These are phyloP conservation scores for Aspergillus puulaauensis DNA, from an alignment of 2,329 filamentous ascomycete species.

Conservation along the genomic window DNA sequence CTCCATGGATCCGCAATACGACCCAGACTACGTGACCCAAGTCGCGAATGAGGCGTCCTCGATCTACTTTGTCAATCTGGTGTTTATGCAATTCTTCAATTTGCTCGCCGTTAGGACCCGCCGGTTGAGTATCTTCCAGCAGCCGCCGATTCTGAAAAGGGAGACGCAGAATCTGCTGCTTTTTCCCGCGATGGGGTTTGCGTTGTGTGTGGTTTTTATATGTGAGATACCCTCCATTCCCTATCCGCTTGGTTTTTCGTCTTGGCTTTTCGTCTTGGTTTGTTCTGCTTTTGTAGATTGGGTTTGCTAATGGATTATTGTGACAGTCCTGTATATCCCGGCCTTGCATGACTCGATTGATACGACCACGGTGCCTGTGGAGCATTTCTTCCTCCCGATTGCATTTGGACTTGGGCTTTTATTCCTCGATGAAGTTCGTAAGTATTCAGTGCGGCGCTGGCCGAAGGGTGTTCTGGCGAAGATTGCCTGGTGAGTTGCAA, in stretches of 20 bases:
- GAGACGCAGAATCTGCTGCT: slow-evolving; percentile 66
- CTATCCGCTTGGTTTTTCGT: no score
- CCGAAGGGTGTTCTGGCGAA: slow-evolving; percentile 11
- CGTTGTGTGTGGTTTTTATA: slow-evolving; percentile 68
- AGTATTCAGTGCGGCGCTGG: slow-evolving; percentile 41
- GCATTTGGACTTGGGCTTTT: slow-evolving; percentile 67
- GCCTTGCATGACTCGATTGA: slow-evolving; percentile 60
- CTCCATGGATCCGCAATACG: slow-evolving; percentile 49
- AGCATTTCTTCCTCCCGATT: slow-evolving; percentile 75
- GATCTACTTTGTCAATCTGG: slow-evolving; percentile 77
- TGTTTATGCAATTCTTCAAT: slow-evolving; percentile 81
- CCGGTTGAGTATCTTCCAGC: slow-evolving; percentile 67
- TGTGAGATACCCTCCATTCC: slow-evolving; percentile 33
- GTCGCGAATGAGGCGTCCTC: slow-evolving; percentile 64
- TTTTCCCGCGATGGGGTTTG: slow-evolving; percentile 69
- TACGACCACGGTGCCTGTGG: slow-evolving; percentile 65
- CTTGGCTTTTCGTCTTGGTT: no score
- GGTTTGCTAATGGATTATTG: background rate
- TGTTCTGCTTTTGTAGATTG: background rate
- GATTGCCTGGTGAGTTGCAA: slow-evolving; percentile 46
- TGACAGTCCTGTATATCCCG: slow-evolving; percentile 59
- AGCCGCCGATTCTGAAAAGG: slow-evolving; percentile 66
- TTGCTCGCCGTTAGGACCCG: slow-evolving; percentile 68
- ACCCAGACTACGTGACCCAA: slow-evolving; percentile 50
- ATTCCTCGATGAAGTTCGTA: slow-evolving; percentile 65